Base-by-base conservation (phyloP, 2,329 filamentous ascomycete species). In the Ascochyta clinopodiicola region DNA sequence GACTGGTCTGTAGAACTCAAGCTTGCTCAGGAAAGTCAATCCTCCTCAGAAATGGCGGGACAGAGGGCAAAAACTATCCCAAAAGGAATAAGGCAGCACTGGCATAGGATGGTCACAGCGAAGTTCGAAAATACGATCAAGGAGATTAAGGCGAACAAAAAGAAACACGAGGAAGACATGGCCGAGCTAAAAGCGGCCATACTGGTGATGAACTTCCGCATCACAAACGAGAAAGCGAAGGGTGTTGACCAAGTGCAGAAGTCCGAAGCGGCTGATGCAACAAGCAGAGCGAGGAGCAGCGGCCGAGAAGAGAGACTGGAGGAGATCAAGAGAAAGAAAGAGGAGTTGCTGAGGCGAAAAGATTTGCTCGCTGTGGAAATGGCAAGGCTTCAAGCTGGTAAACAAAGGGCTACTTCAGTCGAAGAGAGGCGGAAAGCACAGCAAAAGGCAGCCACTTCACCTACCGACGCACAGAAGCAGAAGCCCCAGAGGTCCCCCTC, bases 321-420 rank as follows among this genome's bases (percentile, higher is more conserved):
- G 15, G 21, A 47, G 13, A 27, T 59, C 3, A 21, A 35, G 17
- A 17, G 15, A 8, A 38, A 36, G 27, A 59, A 51, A 32, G 48
- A 48, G 7, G 39, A 44, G 4, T 17, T 57, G n/a, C 6, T 51
- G 22, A 24, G 19, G 15, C 40, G 27, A n/a, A 52, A 34, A 8
- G 36, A 46, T n/a, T 10, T n/a, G 4, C 46, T 56, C 9, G 46
- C 35, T 1, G 43, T 48, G 10, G 39, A 25, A n/a, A 19, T 52
- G 19, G 44, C 44, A 2, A 29, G 27, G 15, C 39, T 52, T 8
- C 34, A 15, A 17, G 48, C 36, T 19, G 13, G 25, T 1, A 29
- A 50, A 19, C 32, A 17, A 15, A 3, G 8, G 43, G 15, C 27
- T 24, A 13, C n/a, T 19, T 13, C 25, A 8, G 12, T 8, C 37